phyloP scores from a whole-genome alignment of 495 filamentous ascomycete genomes.

The Tuber calosporum region DNA sequence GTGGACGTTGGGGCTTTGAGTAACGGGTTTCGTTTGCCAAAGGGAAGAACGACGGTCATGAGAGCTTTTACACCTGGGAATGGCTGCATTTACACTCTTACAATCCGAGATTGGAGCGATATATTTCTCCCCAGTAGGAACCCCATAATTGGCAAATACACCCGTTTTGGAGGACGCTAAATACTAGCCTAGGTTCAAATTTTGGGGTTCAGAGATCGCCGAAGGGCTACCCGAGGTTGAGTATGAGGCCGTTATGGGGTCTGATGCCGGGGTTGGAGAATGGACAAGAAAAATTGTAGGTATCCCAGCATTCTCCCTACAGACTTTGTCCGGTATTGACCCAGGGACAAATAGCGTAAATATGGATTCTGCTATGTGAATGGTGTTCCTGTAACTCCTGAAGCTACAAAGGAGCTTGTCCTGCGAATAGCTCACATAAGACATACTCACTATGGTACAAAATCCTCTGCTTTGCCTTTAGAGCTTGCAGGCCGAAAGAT shows the following conservation, averaged over 20 bases:
- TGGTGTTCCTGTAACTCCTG: slow-evolving; percentile 58
- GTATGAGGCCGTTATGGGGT: slow-evolving; percentile 56
- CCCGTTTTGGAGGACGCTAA: background rate
- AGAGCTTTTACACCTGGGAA: slow-evolving; percentile 50
- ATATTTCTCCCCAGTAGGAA: slow-evolving; percentile 40
- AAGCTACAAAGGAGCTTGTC: slow-evolving; percentile 62
- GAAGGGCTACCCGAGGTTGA: slow-evolving; percentile 49
- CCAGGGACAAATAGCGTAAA: slow-evolving; percentile 42
- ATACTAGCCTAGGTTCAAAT: slow-evolving; percentile 20
- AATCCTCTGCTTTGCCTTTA: background rate
- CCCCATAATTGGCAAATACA: slow-evolving; percentile 21
- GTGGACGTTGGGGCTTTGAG: slow-evolving; percentile 17
- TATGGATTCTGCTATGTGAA: slow-evolving; percentile 67
- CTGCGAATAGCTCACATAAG: slow-evolving; percentile 76
- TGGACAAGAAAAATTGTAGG: slow-evolving; percentile 58
- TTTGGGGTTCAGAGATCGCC: slow-evolving; percentile 45
- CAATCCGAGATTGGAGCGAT: slow-evolving; percentile 38
- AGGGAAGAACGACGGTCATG: slow-evolving; percentile 55
- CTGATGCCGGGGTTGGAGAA: slow-evolving; percentile 48
- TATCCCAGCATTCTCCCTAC: slow-evolving; percentile 14
- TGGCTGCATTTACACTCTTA: slow-evolving; percentile 50
- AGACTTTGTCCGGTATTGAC: slow-evolving; percentile 11
- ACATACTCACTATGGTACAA: slow-evolving; percentile 74
- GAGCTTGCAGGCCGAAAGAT: background rate
- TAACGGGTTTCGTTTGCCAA: slow-evolving; percentile 33